Evolutionary conservation across 352 stramenopile species (phyloP), one percentile per base, ranked within the genome.

Genomic region (Phytophthora litchii): DNA sequence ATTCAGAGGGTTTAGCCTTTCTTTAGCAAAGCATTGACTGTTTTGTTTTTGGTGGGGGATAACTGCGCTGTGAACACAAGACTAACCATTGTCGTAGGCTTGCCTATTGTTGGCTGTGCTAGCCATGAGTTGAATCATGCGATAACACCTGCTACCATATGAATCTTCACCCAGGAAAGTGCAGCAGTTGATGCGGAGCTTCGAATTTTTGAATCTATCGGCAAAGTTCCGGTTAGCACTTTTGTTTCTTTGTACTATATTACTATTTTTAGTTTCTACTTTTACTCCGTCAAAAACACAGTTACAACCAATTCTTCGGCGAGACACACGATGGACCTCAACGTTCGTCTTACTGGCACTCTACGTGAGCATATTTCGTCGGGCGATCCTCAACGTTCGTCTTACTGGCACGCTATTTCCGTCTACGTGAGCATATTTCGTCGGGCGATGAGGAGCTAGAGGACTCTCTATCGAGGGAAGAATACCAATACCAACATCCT

Each of bases 251-350:
- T 34, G 34, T 38, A 38, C 2, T n/a, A 38, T 12, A 17, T 9
- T 3, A 38, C 4, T 17, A 38, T 17, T 17, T 5, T 6, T 38
- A 8, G 17, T 17, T n/a, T 3, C 34, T 38, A 38, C 11, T 36
- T 36, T 36, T n/a, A 4, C 4, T 36, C 23, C 3, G 23, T 27
- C 23, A 27, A 27, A 27, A 27, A 38, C 34, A 17, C 3, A 17
- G 14, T 11, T 17, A 38, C 14, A 40, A 14, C 20, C 21, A 17
- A 23, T 46, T 13, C 19, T 38, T 16, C 19, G 47, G 1, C 34
- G 46, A 8, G 47, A 35, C 34, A 54, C 47, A 19, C 35, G 47
- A 11, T 54, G 47, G 34, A 12, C 34, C 6, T 54, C 47, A 6
- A 54, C 47, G 3, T 46, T 27, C 19, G 10, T 20, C 3, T 46